Conservation (phyloP, 2,329 filamentous ascomycete genomes). For the Drechslerella stenobrocha region DNA sequence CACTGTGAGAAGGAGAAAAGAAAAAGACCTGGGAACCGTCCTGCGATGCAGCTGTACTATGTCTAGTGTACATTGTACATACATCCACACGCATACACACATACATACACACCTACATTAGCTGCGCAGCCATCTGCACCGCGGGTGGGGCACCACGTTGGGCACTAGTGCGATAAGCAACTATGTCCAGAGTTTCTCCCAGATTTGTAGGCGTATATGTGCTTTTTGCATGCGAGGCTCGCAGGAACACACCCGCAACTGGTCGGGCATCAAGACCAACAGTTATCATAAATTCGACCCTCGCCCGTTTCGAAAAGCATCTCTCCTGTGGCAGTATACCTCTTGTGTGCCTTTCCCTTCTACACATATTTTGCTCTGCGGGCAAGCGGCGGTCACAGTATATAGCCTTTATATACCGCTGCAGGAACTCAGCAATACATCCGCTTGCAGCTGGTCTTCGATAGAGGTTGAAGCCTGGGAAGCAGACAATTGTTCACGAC, state of each 20-base stretch:
- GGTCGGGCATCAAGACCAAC: conserved; percentile 12
- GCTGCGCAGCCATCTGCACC: conserved; percentile 36
- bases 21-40: conserved; percentile 33
- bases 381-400: not conserved
- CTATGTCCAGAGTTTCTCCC: conserved; percentile 20
- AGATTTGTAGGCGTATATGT: no score
- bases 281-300: conserved; percentile 48
- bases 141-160: conserved; percentile 34
- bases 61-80: not conserved
- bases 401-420: not conserved
- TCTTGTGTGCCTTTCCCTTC: conserved; percentile 11
- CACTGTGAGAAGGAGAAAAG: no score
- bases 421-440: not conserved
- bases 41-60: not conserved
- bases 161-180: conserved; percentile 4
- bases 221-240: conserved; percentile 43
- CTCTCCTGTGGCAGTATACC: conserved; percentile 13
- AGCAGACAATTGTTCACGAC: no score
- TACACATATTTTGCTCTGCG: conserved; percentile 16
- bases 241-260: conserved; percentile 31
- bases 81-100: no score
- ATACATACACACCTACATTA: conserved; percentile 20
- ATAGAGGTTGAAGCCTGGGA: no score
- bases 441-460: not conserved
- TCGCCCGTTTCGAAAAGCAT: conserved; percentile 31